These are phyloP conservation scores for Lepidium didymum DNA, from an alignment of 345 rosid genomes.

Conservation along the genomic window DNA sequence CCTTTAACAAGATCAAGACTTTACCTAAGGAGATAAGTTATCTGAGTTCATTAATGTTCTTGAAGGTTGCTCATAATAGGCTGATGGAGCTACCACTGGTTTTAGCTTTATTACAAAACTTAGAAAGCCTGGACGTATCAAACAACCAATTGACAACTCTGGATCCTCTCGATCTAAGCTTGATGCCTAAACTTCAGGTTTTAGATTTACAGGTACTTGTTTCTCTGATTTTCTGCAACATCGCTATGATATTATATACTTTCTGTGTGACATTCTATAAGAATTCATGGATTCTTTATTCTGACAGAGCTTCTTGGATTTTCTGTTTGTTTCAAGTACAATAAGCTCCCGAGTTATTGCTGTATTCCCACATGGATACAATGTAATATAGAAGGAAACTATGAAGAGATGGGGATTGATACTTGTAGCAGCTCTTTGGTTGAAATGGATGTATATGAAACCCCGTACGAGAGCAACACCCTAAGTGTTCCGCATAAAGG, in stretches of 20 bases:
- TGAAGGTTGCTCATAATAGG: constrained; percentile 84
- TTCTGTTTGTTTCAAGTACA: constrained; percentile 44
- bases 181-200: constrained; percentile 60
- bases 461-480: constrained; percentile 28
- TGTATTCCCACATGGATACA: constrained; percentile 82
- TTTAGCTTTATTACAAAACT: constrained; percentile 57
- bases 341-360: constrained; percentile 61
- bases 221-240: not conserved
- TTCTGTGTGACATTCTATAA: not conserved
- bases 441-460: constrained; percentile 90
- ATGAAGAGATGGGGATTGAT: constrained; percentile 40
- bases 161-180: constrained; percentile 61
- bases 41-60: constrained; percentile 55
- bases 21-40: constrained; percentile 69
- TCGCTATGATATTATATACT: not conserved
- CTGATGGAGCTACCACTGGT: constrained; percentile 58
- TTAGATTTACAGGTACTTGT: constrained; percentile 75
- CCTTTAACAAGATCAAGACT: constrained; percentile 83
- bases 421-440: constrained; percentile 46
- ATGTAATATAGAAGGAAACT: constrained; percentile 75
- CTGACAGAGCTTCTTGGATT: constrained; percentile 18
- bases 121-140: constrained; percentile 77
- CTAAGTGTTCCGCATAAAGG: constrained; percentile 40
- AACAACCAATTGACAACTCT: constrained; percentile 71
- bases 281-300: constrained; percentile 5